Conservation (phyloP, 345 rosid genomes). For the Hypericum perforatum region DNA sequence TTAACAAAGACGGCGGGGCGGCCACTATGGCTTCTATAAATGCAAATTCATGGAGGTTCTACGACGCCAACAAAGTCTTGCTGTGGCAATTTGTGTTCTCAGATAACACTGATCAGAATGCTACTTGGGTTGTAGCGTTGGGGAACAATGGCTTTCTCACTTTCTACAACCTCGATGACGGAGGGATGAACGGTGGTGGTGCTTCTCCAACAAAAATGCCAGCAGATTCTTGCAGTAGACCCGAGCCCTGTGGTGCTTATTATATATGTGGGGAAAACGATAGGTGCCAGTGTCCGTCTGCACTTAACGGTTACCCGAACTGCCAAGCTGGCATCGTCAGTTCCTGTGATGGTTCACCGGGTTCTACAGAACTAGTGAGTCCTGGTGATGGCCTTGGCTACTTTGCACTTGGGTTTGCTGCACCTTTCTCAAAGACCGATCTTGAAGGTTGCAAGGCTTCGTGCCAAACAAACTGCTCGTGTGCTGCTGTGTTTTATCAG, state of each 20-base stretch:
- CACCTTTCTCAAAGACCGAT: slow-evolving; percentile 43
- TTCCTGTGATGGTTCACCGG: slow-evolving; percentile 36
- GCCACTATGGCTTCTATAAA: slow-evolving; percentile 37
- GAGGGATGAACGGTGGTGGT: slow-evolving; percentile 6
- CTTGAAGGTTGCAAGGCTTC: slow-evolving; percentile 57
- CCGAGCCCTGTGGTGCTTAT: slow-evolving; percentile 58
- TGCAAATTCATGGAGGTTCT: slow-evolving; percentile 75
- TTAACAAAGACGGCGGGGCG: slow-evolving; percentile 34
- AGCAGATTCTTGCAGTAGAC: slow-evolving; percentile 47
- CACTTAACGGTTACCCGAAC: slow-evolving; percentile 22
- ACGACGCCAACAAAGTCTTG: slow-evolving; percentile 36
- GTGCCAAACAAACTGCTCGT: slow-evolving; percentile 63
- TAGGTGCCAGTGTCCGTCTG: slow-evolving; percentile 54
- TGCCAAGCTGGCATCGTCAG: slow-evolving; percentile 49
- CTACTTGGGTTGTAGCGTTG: slow-evolving; percentile 67
- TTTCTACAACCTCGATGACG: slow-evolving; percentile 38
- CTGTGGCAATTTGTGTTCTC: slow-evolving; percentile 48
- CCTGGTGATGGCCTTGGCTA: slow-evolving; percentile 48
- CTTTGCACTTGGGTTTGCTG: slow-evolving; percentile 48
- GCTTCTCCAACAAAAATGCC: slow-evolving; percentile 53
- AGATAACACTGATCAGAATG: slow-evolving; percentile 27
- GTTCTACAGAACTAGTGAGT: slow-evolving; percentile 36
- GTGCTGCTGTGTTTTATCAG: slow-evolving; percentile 62
- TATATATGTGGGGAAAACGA: slow-evolving; percentile 39
- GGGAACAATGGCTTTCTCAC: slow-evolving; percentile 54